Evolutionary conservation across 2,329 filamentous ascomycete species (phyloP).

Genomic region (Colletotrichum musae): DNA sequence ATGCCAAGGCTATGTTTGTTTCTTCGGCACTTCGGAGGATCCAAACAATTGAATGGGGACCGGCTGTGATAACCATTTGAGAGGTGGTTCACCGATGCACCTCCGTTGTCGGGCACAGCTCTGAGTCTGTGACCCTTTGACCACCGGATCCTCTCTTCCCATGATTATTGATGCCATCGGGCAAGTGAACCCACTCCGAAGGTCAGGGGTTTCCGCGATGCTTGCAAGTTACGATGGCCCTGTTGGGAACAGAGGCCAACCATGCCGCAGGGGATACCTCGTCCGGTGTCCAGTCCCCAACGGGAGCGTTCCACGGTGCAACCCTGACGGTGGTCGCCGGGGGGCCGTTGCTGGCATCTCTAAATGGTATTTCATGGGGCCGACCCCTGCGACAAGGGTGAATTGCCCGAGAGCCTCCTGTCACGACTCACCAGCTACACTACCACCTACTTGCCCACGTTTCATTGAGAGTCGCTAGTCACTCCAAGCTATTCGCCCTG

Average conservation of each 20-base stretch:
- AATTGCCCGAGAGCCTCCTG: slow-evolving; percentile 21
- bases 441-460: neutral
- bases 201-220: slow-evolving; percentile 12
- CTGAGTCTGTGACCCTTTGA: neutral
- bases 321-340: slow-evolving; percentile 36
- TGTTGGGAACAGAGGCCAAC: slow-evolving; percentile 8
- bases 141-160: slow-evolving; percentile 1
- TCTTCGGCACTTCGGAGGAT: slow-evolving; percentile 26
- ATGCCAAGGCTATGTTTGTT: slow-evolving; percentile 25
- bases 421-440: neutral
- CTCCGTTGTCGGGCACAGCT: slow-evolving; percentile 24
- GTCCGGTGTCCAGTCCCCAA: slow-evolving; percentile 12
- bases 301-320: slow-evolving; percentile 31
- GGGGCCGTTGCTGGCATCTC: slow-evolving; percentile 9
- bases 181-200: neutral
- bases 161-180: neutral
- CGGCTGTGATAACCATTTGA: neutral
- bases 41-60: slow-evolving; percentile 23
- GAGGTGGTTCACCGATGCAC: slow-evolving; percentile 21
- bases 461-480: neutral
- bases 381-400: slow-evolving; percentile 16
- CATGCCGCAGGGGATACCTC: slow-evolving; percentile 16
- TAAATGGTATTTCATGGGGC: slow-evolving; percentile 6
- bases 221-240: neutral
- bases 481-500: neutral